A percentile compares a stretch with the other conserved stretches of the same genome.
These are phyloP conservation scores for Diospyros kaki DNA, from an alignment of 148 eudicot species.

Conservation along the genomic window DNA sequence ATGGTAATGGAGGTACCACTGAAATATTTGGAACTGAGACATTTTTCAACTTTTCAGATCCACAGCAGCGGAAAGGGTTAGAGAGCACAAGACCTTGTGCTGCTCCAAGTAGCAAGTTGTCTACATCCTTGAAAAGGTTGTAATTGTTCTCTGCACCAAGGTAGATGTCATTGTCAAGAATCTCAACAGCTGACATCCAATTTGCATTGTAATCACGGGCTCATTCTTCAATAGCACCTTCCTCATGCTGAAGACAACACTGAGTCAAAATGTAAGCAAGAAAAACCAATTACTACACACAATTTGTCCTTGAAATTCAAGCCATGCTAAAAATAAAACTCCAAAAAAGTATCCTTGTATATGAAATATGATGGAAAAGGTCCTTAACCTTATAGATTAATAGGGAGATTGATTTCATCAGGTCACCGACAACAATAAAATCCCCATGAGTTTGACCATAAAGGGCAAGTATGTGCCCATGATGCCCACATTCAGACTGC, in stretches of 20 bases:
- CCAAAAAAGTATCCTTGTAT: background rate
- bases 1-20: too few species aligned
- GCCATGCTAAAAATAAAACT: background rate
- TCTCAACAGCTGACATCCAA: conserved; percentile 99
- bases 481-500: conserved; percentile 97
- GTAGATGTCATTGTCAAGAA: conserved; percentile 80
- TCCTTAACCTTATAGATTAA: conserved; percentile 75
- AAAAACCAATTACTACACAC: background rate
- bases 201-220: conserved; percentile 97
- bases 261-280: background rate
- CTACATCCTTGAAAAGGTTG: conserved; percentile 92
- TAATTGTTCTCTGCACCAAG: conserved; percentile 87
- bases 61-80: too few species aligned
- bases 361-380: background rate
- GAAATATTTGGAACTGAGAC: too few species aligned
- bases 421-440: conserved; percentile 92
- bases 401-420: conserved; percentile 94
- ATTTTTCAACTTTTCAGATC: too few species aligned
- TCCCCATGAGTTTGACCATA: conserved; percentile 97
- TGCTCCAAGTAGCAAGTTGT: too few species aligned
- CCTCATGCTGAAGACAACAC: conserved; percentile 67
- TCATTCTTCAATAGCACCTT: conserved; percentile 98
- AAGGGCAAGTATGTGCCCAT: conserved; percentile 95
- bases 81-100: too few species aligned
- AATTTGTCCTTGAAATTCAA: background rate